Evolutionary conservation across 164 flowering plant species (phyloP).

Genomic region (Umbellularia californica): DNA sequence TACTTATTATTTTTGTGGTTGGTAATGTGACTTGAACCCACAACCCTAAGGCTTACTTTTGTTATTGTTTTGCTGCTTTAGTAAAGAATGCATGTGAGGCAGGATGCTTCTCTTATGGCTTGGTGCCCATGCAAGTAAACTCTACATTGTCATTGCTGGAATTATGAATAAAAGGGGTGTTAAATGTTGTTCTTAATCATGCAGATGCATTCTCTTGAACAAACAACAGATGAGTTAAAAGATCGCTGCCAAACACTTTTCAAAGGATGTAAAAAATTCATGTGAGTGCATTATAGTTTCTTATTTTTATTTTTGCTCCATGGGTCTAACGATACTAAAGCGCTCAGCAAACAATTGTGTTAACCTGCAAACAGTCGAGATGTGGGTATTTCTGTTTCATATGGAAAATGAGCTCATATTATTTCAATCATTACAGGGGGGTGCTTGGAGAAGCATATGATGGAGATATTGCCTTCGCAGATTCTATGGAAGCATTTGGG

Average conservation of each 20-base stretch:
- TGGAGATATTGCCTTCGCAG: slow-evolving; percentile 74
- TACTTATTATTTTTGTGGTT: no score
- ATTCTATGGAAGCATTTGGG: slow-evolving; percentile 76
- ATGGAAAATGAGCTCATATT: neutral
- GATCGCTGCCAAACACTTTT: slow-evolving; percentile 77
- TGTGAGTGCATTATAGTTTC: slow-evolving; percentile 38
- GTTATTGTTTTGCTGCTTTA: no score
- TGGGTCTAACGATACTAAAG: neutral
- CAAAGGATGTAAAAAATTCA: slow-evolving; percentile 67
- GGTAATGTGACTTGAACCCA: no score
- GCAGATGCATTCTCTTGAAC: slow-evolving; percentile 64
- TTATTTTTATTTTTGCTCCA: neutral
- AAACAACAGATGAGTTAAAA: slow-evolving; percentile 61
- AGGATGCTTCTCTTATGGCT: neutral
- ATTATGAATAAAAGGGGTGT: neutral
- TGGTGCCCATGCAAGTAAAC: neutral
- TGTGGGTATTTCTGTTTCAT: neutral
- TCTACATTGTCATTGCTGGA: neutral
- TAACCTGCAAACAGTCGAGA: neutral
- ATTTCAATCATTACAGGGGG: slow-evolving; percentile 38
- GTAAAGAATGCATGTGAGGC: no score
- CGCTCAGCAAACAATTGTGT: neutral
- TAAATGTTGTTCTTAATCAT: neutral
- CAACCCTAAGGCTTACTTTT: no score
- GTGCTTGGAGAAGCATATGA: slow-evolving; percentile 66